phyloP scores from a whole-genome alignment of 345 rosid species.

The Boechera stricta region DNA sequence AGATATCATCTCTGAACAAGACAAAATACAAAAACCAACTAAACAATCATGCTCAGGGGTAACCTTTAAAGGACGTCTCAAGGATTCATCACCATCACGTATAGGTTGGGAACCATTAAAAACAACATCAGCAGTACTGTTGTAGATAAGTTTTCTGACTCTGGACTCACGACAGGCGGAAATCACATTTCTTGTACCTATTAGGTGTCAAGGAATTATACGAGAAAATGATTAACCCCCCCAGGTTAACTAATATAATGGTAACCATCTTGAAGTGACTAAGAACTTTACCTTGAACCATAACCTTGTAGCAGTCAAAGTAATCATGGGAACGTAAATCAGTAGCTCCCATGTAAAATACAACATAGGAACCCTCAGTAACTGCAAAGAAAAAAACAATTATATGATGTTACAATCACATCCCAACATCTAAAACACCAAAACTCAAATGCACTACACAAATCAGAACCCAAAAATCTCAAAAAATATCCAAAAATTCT shows the following conservation, averaged over 20 bases:
- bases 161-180: slow-evolving; percentile 76
- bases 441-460: slow-evolving; percentile 22
- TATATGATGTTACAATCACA: slow-evolving; percentile 31
- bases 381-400: slow-evolving; percentile 55
- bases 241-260: background rate
- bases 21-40: background rate
- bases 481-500: background rate
- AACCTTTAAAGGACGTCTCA: slow-evolving; percentile 70
- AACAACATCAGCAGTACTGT: slow-evolving; percentile 85
- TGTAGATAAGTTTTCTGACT: slow-evolving; percentile 77
- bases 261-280: background rate
- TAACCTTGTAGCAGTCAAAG: slow-evolving; percentile 63
- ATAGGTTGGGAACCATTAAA: slow-evolving; percentile 80
- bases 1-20: slow-evolving; percentile 34
- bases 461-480: slow-evolving; percentile 27
- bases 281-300: slow-evolving; percentile 73
- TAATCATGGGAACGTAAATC: slow-evolving; percentile 56
- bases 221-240: slow-evolving; percentile 13
- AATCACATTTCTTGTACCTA: slow-evolving; percentile 87
- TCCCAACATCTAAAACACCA: slow-evolving; percentile 7
- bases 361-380: slow-evolving; percentile 69
- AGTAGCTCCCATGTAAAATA: slow-evolving; percentile 68
- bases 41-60: slow-evolving; percentile 26
- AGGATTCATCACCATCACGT: slow-evolving; percentile 67
- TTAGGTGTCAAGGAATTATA: background rate